A percentile compares a stretch with the other conserved stretches of the same genome.
phyloP scores from a whole-genome alignment of 129 eudicot genomes.

The Smallanthus sonchifolius region DNA sequence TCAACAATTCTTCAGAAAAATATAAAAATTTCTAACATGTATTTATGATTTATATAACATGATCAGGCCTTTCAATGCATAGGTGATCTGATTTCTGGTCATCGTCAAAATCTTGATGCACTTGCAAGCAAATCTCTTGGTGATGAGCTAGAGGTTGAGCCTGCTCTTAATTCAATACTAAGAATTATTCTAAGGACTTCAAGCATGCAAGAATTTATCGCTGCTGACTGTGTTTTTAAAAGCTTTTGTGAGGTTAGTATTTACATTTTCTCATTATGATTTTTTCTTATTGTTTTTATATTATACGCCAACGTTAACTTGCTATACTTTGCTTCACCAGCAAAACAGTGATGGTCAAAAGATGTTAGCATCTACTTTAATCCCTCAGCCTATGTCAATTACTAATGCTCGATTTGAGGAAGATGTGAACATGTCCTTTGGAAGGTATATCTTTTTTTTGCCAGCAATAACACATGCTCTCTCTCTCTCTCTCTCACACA shows the following conservation, averaged over 20 bases:
- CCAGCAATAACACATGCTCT: neutral
- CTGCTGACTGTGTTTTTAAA: slow-evolving; percentile 84
- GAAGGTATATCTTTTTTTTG: slow-evolving; percentile 51
- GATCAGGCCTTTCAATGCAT: slow-evolving; percentile 81
- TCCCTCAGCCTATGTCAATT: slow-evolving; percentile 72
- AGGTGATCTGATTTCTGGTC: slow-evolving; percentile 72
- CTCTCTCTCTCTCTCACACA: neutral
- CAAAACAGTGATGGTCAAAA: slow-evolving; percentile 76
- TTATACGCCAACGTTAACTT: neutral
- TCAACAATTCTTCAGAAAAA: neutral
- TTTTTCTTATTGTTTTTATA: neutral
- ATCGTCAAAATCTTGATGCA: slow-evolving; percentile 64
- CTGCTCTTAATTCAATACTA: slow-evolving; percentile 77
- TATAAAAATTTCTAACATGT: slow-evolving; percentile 11
- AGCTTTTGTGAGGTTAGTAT: slow-evolving; percentile 77
- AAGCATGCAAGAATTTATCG: slow-evolving; percentile 79
- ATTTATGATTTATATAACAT: slow-evolving; percentile 4
- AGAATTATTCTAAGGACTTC: slow-evolving; percentile 81
- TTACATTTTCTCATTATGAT: neutral
- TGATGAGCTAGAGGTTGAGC: slow-evolving; percentile 69
- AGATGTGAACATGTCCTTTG: slow-evolving; percentile 90
- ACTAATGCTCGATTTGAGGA: slow-evolving; percentile 66
- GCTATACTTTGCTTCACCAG: slow-evolving; percentile 33
- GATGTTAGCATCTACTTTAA: slow-evolving; percentile 83
- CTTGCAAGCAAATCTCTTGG: slow-evolving; percentile 88